Percentiles rank a stretch among this genome's conserved stretches.
Evolutionary conservation across 306 rosid species (phyloP).

Genomic region (Cyclanthera cordifolia): DNA sequence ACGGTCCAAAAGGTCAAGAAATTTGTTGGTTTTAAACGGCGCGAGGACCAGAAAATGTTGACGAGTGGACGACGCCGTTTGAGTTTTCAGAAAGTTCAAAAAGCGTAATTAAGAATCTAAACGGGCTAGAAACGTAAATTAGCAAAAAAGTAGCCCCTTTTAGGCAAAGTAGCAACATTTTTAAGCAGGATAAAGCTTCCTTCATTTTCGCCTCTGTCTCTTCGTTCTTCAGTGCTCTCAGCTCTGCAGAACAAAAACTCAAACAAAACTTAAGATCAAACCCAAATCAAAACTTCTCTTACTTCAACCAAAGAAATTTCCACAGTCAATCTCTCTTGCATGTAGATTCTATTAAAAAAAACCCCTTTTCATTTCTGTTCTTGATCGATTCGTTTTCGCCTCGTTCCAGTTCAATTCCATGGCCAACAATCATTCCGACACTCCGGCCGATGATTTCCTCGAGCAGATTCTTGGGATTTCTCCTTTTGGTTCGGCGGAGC

Average conservation of each 20-base stretch:
- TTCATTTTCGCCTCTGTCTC: constrained; percentile 5
- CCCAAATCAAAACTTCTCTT: neutral
- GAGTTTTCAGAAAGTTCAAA: neutral
- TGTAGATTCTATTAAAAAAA: neutral
- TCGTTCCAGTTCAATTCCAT: constrained; percentile 19
- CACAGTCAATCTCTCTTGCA: neutral
- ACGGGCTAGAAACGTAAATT: constrained; percentile 1
- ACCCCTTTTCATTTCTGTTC: neutral
- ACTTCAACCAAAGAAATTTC: neutral
- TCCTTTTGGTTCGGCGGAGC: constrained; percentile 46
- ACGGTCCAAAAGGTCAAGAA: too few relatives aligned
- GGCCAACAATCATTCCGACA: constrained; percentile 72
- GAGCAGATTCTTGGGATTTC: constrained; percentile 83
- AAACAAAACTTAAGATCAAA: neutral
- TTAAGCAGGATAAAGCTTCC: constrained; percentile 10
- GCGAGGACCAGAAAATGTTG: neutral
- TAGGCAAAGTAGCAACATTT: constrained; percentile 8
- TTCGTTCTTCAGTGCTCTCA: neutral
- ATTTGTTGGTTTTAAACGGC: neutral
- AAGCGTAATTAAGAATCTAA: neutral
- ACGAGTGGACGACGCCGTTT: neutral
- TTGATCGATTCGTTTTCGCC: neutral
- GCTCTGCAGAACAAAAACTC: neutral
- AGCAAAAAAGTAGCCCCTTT: neutral
- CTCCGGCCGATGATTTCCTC: constrained; percentile 71